Base-by-base conservation (phyloP, 257 asterid species). In the Anisodus acutangulus region DNA sequence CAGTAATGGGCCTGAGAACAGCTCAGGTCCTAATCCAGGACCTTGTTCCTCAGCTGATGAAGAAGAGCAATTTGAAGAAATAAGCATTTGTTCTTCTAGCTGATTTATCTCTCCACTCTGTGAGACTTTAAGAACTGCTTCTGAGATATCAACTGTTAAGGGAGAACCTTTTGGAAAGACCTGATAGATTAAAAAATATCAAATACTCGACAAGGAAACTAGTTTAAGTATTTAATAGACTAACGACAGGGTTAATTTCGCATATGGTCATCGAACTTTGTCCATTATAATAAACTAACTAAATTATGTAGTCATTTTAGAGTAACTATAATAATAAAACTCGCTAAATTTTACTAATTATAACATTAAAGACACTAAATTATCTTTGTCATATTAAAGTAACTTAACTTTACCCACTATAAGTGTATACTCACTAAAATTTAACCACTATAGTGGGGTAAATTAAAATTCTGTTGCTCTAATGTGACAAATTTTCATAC, bases 131-230 rank as follows among this genome's bases (percentile, higher is more conserved):
- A 93, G 89, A 55, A 93, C 86, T 31, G 93, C 95, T 85, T 88
- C 88, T 35, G 97, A 92, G 15, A 93, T 81, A 59, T 91, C 94
- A 7, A 64, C 41, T 13, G 92, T 89, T 83, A 93, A 79, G 0
- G 88, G 83, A 0, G 93, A 88, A 8, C 93, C 96, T 87, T 88
- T 93, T 13, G 85, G 90, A 51, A 93, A 91, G 8, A 89, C 97
- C 95, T 92, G 87, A 85, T 6, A 13, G 1, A 43, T 15, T 15
- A 59, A 49, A 59, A 49, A 55, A 7, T 8, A 45, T 26, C 79
- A 43, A 78, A 68, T 13, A 8, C 26, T 8, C 10, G 6, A 55
- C 55, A 12, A 41, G 82, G 45, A 76, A 49, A 49, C 81, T 11
- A 49, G 1, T 47, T 57, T 72, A 72, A n/a, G 12, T 0, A 11